Percentiles rank a stretch among this genome's conserved stretches.
Conservation (phyloP, 176 grass and related monocot species). For the Avena sativa region DNA sequence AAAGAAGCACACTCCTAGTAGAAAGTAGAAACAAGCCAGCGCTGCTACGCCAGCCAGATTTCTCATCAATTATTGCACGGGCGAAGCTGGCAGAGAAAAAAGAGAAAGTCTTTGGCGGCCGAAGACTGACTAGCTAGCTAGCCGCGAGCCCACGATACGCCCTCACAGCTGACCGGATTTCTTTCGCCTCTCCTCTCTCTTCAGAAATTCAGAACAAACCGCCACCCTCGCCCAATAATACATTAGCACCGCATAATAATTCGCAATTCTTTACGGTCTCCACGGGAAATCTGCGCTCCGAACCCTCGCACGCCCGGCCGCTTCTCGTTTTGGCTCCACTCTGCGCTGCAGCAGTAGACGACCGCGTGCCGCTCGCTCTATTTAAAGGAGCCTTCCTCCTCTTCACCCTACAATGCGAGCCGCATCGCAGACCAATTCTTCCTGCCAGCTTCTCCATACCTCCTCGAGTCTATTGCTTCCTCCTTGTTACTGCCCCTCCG, state of each 20-base stretch:
- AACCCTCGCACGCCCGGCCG: not conserved
- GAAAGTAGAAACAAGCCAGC: not conserved
- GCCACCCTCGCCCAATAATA: constrained; percentile 20
- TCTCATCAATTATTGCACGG: constrained; percentile 40
- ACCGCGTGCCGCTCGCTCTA: constrained; percentile 15
- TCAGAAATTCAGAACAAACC: not conserved
- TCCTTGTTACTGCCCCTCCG: not conserved
- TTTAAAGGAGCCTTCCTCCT: constrained; percentile 37
- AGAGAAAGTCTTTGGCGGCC: constrained; percentile 31
- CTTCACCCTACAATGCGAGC: constrained; percentile 3
- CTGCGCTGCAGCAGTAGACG: not conserved
- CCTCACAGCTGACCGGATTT: not conserved
- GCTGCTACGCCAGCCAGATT: not conserved
- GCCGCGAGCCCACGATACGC: not conserved
- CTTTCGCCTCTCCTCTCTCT: too few species aligned
- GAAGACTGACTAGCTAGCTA: constrained; percentile 24
- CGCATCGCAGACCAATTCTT: not conserved
- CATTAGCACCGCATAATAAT: constrained; percentile 5
- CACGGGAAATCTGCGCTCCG: not conserved
- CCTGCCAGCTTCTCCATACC: not conserved
- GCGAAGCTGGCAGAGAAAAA: not conserved
- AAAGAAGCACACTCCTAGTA: not conserved
- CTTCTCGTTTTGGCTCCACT: not conserved
- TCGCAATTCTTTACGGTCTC: constrained; percentile 36
- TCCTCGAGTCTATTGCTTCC: not conserved